Evolutionary conservation across 2,329 filamentous ascomycete species (phyloP).

Genomic region (Paraphaeosphaeria sporulosa): DNA sequence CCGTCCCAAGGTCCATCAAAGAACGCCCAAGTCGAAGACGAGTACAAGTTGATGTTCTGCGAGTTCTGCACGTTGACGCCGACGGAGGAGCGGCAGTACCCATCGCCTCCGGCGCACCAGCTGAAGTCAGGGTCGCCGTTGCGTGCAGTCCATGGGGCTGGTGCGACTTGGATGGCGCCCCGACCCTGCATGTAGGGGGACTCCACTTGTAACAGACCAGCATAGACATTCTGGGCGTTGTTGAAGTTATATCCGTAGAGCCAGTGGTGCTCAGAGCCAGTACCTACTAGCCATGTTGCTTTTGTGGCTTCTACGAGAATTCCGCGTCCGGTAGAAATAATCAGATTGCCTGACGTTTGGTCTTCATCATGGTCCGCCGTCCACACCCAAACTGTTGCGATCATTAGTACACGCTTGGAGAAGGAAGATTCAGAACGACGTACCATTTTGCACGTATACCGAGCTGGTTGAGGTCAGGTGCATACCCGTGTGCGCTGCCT

Average conservation of each 20-base stretch:
- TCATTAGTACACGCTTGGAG: background rate
- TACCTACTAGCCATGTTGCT: constrained; percentile 67
- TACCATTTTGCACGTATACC: constrained; percentile 7
- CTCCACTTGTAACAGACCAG: constrained; percentile 83
- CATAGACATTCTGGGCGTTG: constrained; percentile 78
- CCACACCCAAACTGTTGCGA: constrained; percentile 6
- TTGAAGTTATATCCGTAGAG: constrained; percentile 81
- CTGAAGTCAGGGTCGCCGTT: constrained; percentile 9
- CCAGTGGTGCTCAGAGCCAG: constrained; percentile 64
- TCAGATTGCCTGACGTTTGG: constrained; percentile 26
- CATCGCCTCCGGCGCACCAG: constrained; percentile 1
- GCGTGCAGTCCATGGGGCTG: constrained; percentile 25
- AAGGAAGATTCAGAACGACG: background rate
- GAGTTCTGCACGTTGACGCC: constrained; percentile 4
- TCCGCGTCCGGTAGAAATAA: constrained; percentile 66
- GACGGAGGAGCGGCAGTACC: constrained; percentile 3
- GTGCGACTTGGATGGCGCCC: constrained; percentile 75
- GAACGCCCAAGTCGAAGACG: constrained; percentile 1
- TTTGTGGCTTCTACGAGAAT: constrained; percentile 69
- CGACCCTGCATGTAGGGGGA: constrained; percentile 73
- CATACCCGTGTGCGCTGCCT: constrained; percentile 9
- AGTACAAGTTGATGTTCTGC: constrained; percentile 4
- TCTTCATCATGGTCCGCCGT: constrained; percentile 8
- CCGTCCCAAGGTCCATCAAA: constrained; percentile 10
- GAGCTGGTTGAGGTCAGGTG: constrained; percentile 4